phyloP scores from a whole-genome alignment of 1,139 yeast species.

The Debaryomyces udenii region DNA sequence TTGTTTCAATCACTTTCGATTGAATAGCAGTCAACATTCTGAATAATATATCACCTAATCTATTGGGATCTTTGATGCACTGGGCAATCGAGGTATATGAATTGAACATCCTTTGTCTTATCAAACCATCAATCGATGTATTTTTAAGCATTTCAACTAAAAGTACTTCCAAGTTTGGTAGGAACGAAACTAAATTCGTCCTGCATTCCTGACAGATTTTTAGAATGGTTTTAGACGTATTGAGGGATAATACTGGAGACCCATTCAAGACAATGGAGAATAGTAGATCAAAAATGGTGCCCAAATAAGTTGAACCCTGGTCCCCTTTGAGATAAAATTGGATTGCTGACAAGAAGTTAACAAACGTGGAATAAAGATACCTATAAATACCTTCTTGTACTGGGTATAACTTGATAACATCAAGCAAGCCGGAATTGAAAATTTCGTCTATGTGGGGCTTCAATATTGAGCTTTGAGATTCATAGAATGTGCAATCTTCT shows the following conservation, averaged over 20 bases:
- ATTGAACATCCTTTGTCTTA: constrained; percentile 62
- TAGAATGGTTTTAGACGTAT: constrained; percentile 61
- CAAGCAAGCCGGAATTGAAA: constrained; percentile 30
- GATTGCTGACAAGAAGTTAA: constrained; percentile 56
- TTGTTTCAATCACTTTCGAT: constrained; percentile 18
- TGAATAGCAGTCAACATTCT: constrained; percentile 27
- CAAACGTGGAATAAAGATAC: constrained; percentile 40
- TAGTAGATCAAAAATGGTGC: constrained; percentile 52
- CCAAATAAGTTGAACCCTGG: constrained; percentile 42
- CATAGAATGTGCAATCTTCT: constrained; percentile 51
- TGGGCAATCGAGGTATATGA: constrained; percentile 66
- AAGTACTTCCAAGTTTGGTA: constrained; percentile 56
- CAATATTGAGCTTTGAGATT: constrained; percentile 32
- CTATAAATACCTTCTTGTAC: constrained; percentile 14
- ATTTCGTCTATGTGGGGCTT: constrained; percentile 30
- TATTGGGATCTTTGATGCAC: constrained; percentile 47
- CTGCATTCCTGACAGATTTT: constrained; percentile 65
- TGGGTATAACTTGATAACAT: constrained; percentile 15
- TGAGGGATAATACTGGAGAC: constrained; percentile 28
- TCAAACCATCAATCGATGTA: constrained; percentile 46
- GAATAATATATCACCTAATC: constrained; percentile 26
- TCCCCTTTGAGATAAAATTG: constrained; percentile 53
- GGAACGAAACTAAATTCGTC: constrained; percentile 42
- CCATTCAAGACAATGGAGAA: constrained; percentile 35
- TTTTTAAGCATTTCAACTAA: constrained; percentile 57